phyloP scores from a whole-genome alignment of 1,284 basidiomycete species.

The Gastroboletus turbinatus region DNA sequence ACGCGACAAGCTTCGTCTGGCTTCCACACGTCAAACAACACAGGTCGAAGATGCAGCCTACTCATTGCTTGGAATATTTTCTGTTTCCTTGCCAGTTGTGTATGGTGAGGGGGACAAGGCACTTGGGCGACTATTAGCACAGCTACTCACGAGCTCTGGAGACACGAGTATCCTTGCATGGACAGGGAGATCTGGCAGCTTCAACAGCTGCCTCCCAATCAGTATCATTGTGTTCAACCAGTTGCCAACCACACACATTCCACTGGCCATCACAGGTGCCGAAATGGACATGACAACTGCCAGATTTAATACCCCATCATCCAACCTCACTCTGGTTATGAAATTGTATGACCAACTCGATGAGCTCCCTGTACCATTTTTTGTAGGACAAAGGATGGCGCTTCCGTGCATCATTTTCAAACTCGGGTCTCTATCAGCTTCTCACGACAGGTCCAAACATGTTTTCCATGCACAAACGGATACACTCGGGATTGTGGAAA shows the following conservation, averaged over 20 bases:
- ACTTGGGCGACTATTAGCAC: not conserved
- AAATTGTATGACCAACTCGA: not conserved
- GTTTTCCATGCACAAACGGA: too few relatives aligned
- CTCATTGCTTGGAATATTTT: not conserved
- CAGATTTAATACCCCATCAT: not conserved
- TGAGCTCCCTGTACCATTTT: not conserved
- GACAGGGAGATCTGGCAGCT: not conserved
- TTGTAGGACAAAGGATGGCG: not conserved
- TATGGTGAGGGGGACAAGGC: not conserved
- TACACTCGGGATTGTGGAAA: not conserved
- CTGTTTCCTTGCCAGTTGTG: not conserved
- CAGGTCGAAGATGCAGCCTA: not conserved
- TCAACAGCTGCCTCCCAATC: not conserved
- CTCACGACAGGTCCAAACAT: too few relatives aligned
- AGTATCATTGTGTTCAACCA: not conserved
- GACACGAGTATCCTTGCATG: not conserved
- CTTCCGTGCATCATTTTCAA: not conserved
- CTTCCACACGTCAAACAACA: not conserved
- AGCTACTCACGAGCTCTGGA: not conserved
- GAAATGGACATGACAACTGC: not conserved
- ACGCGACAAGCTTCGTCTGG: not conserved
- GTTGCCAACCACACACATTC: not conserved
- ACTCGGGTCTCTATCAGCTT: not conserved
- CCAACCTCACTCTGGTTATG: not conserved
- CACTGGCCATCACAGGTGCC: not conserved